Percentiles rank a stretch among this genome's conserved stretches.
Conservation (phyloP, 805 yeast genomes). For the Saccharomycopsis fermentans region DNA sequence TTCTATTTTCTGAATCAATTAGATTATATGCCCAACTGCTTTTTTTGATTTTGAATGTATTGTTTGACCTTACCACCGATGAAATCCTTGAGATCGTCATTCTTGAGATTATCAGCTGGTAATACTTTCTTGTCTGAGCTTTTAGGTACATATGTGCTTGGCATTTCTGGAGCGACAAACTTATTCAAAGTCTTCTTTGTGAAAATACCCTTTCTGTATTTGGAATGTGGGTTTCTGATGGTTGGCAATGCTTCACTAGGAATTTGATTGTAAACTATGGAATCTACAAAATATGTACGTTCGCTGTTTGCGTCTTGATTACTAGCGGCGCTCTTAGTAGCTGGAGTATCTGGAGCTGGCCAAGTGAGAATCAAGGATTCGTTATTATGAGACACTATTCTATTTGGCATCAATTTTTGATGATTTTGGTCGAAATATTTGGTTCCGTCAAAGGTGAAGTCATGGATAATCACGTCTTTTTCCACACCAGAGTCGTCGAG, state of each 20-base stretch:
- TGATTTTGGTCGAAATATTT: constrained; percentile 64
- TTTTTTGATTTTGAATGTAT: constrained; percentile 19
- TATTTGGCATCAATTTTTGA: constrained; percentile 62
- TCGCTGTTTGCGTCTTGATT: constrained; percentile 48
- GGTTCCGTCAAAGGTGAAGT: constrained; percentile 50
- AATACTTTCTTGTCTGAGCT: constrained; percentile 51
- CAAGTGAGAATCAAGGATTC: constrained; percentile 71
- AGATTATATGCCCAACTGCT: constrained; percentile 10
- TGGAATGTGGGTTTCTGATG: constrained; percentile 69
- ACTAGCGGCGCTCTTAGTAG: constrained; percentile 19
- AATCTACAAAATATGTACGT: constrained; percentile 65
- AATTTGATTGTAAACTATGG: constrained; percentile 54
- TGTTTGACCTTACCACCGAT: constrained; percentile 37
- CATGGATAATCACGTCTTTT: constrained; percentile 71
- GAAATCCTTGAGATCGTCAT: constrained; percentile 43
- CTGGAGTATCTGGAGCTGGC: constrained; percentile 55
- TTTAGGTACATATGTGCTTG: constrained; percentile 32
- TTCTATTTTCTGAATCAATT: background rate
- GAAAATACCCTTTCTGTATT: constrained; percentile 53
- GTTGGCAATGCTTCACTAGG: constrained; percentile 58
- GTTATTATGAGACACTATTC: constrained; percentile 59
- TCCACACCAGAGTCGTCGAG: constrained; percentile 50
- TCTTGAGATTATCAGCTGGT: constrained; percentile 40
- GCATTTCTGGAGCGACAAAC: constrained; percentile 62
- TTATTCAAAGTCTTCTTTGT: constrained; percentile 29